Conservation (phyloP, 805 yeast species). For the Pichia heedii region DNA sequence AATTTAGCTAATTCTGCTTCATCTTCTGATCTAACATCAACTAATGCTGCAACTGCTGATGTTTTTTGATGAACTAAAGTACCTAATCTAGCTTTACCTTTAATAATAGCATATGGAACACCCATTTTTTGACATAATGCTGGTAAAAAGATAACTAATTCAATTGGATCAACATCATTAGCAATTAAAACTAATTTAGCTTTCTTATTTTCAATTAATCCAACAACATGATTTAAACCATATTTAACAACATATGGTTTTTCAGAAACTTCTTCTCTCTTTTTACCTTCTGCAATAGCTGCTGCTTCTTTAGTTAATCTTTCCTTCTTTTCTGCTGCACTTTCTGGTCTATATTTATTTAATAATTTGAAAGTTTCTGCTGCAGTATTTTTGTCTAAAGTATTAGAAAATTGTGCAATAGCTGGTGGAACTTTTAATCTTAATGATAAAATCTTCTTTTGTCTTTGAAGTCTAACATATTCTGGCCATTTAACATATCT, state of each 20-base stretch:
- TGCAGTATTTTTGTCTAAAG: conserved; percentile 98
- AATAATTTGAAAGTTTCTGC: conserved; percentile 92
- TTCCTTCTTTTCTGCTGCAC: conserved; percentile 95
- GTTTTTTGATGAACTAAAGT: conserved; percentile 96
- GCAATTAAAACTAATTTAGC: conserved; percentile 96
- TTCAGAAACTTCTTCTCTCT: conserved; percentile 91
- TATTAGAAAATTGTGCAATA: conserved; percentile 90
- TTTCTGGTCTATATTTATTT: conserved; percentile 99
- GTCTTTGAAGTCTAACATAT: conserved; percentile 97
- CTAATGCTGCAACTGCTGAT: conserved; percentile 93
- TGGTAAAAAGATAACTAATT: conserved; percentile 93
- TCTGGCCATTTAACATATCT: conserved; percentile 99
- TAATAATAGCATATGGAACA: conserved; percentile 96
- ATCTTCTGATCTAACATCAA: conserved; percentile 92
- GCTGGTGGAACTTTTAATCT: conserved; percentile 99
- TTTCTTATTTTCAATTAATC: conserved; percentile 96
- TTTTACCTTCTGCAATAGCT: conserved; percentile 96
- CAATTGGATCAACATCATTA: conserved; percentile 98
- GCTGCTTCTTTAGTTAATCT: conserved; percentile 98
- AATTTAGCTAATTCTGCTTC: conserved; percentile 90
- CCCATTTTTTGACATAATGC: conserved; percentile 99
- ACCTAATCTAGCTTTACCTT: conserved; percentile 98
- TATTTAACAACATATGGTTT: conserved; percentile 96
- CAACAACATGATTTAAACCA: conserved; percentile 99
- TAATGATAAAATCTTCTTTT: conserved; percentile 88